Base-by-base conservation (phyloP, 495 filamentous ascomycete genomes). In the Lasiosphaeria ovina region DNA sequence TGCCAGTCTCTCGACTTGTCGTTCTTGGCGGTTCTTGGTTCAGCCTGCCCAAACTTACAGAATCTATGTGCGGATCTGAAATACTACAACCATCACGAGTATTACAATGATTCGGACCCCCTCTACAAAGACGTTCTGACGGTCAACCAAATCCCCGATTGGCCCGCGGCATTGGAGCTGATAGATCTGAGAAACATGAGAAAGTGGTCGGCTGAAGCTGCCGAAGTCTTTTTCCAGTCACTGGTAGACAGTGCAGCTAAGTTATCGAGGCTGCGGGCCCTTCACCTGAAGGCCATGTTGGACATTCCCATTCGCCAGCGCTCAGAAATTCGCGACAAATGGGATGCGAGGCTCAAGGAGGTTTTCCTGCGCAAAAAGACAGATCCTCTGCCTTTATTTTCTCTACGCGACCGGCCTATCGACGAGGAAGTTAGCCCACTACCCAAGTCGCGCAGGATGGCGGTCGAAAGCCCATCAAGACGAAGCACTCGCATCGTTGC, bases 241-340 rank as follows among this genome's bases (percentile, higher is more conserved):
- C 77, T 97, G 2, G 78, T 91, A 4, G 78, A 91, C 50, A 83
- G 83, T 34, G 90, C 92, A 0, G 74, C 79, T 2, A 72, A 75
- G 0, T 75, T 96, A 6, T 81, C 72, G 0, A 74, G 85, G 47
- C 79, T 97, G 33, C 85, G 91, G 3, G 74, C 78, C 12, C 74
- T 96, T 24, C 76, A 78, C 5, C 81, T 97, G 34, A 87, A 87
- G 58, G 84, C 86, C 33, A 91, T 89, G 62, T 72, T 96, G 33
- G 79, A 86, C 55, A 87, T 89, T 51, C 83, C 83, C 17, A 94
- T 90, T 89, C 87, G 90, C 52, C 86, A 92, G 61, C 83, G 92
- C 34, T 88, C 86, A 7, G 79, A 77, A 5, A 86, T 96, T 60
- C 81, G 91, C 32, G 84, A 88, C 60, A 82, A 82, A 60, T 93